These are phyloP conservation scores for Penicillium daleae DNA, from an alignment of 495 filamentous ascomycete species.

Conservation along the genomic window DNA sequence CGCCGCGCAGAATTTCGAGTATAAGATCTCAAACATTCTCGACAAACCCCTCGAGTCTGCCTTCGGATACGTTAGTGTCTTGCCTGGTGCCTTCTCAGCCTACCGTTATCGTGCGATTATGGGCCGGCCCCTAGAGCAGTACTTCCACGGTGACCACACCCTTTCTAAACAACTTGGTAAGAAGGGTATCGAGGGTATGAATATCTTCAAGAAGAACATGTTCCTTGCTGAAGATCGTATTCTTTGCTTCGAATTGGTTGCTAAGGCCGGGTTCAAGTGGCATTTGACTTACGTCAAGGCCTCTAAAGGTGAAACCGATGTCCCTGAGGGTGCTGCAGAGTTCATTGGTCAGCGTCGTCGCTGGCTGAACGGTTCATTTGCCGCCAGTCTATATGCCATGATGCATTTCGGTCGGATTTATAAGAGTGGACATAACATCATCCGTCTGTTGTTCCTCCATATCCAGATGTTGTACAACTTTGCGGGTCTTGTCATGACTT, in stretches of 20 bases:
- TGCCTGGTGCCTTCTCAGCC: slow-evolving; percentile 97
- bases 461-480: slow-evolving; percentile 93
- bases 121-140: slow-evolving; percentile 95
- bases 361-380: slow-evolving; percentile 98
- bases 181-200: slow-evolving; percentile 99
- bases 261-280: slow-evolving; percentile 98
- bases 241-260: slow-evolving; percentile 97
- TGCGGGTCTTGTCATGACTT: slow-evolving; percentile 83
- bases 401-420: slow-evolving; percentile 99
- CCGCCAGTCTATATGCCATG: slow-evolving; percentile 91
- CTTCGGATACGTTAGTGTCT: slow-evolving; percentile 95
- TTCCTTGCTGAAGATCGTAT: slow-evolving; percentile 99
- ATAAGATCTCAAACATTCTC: slow-evolving; percentile 98
- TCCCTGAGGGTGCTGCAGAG: slow-evolving; percentile 92
- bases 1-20: slow-evolving; percentile 97
- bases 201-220: slow-evolving; percentile 99
- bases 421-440: slow-evolving; percentile 90
- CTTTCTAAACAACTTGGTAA: slow-evolving; percentile 90
- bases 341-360: slow-evolving; percentile 95
- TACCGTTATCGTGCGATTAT: slow-evolving; percentile 97
- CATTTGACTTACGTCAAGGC: slow-evolving; percentile 97
- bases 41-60: slow-evolving; percentile 97
- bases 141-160: slow-evolving; percentile 99
- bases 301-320: slow-evolving; percentile 97
- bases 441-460: slow-evolving; percentile 97